Evolutionary conservation across 163 green algal species (phyloP), one percentile per base, ranked within the genome.

Genomic region (Scenedesmus sp.): DNA sequence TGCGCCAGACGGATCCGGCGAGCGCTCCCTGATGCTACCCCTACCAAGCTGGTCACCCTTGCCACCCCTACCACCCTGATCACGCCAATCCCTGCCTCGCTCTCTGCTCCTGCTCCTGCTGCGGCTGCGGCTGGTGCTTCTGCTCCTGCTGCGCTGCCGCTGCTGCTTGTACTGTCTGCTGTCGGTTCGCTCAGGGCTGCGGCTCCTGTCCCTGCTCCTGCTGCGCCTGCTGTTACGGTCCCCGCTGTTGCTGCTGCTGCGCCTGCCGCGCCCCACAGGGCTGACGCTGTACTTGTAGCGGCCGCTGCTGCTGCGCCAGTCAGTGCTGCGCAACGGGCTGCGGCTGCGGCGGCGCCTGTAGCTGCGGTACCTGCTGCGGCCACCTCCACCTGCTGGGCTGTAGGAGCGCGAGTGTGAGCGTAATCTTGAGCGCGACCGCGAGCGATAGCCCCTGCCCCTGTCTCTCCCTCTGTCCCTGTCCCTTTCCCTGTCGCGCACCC

Each of bases 141-240:
- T 84, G 81, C 81, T 85, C 43, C 43, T 68, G 33, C 81, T 72
- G 81, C 46, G 81, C 46, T 42, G 81, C 81, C 30, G 72, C 18
- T 44, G 72, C 37, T 44, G 72, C 72, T 30, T 88, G 56, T 37
- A 15, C 1, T 51, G 65, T 24, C 85, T 89, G 68, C 43, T 76
- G 72, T 72, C 65, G 49, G 26, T 61, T 30, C 53, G 51, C 78
- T 84, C 35, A 16, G 49, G 33, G 70, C 70, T 61, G 42, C n/a
- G 81, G 33, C 42, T 42, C 43, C 37, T 37, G 43, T 37, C 42
- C 78, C 78, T 84, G 42, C 42, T 59, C 24, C 78, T 84, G 78
- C 30, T 43, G 35, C 70, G 65, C 37, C 85, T 89, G 68, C 43
- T 76, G 72, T 73, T 46, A 49, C 53, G 51, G 10, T 84, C 35